Conservation (phyloP, 176 grass and related monocot species). For the Triticum aestivum region DNA sequence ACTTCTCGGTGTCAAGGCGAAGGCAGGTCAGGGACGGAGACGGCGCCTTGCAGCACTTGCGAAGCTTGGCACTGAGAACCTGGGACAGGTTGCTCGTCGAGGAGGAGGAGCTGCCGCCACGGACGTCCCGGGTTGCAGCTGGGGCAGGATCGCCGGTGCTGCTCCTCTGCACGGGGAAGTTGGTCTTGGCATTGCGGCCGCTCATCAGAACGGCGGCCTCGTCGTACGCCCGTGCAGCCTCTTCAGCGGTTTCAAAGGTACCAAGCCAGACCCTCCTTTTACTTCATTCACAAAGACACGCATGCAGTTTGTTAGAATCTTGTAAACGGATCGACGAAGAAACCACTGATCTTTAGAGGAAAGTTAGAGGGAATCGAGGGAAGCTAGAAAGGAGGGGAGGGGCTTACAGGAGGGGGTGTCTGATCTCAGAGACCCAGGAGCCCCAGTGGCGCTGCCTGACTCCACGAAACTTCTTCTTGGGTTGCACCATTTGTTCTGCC, state of each 20-base stretch:
- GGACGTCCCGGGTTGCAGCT: constrained; percentile 19
- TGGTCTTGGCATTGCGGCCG: constrained; percentile 95
- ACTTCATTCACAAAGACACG: constrained; percentile 56
- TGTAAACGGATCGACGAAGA: not conserved
- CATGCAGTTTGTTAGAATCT: constrained; percentile 33
- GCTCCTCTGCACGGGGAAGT: constrained; percentile 78
- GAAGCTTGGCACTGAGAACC: constrained; percentile 95
- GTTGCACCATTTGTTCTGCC: constrained; percentile 67
- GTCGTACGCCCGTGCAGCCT: constrained; percentile 90
- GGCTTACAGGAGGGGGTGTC: constrained; percentile 96
- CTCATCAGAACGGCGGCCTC: constrained; percentile 98
- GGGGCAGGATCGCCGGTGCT: constrained; percentile 30
- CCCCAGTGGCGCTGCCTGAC: constrained; percentile 99
- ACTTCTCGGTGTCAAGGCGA: constrained; percentile 89
- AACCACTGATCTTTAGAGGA: not conserved
- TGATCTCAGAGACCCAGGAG: constrained; percentile 99
- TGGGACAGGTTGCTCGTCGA: constrained; percentile 62
- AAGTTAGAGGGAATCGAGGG: not conserved
- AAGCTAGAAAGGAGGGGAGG: constrained; percentile 2
- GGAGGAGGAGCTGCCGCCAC: constrained; percentile 30
- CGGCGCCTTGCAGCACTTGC: constrained; percentile 85
- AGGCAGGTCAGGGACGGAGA: constrained; percentile 95
- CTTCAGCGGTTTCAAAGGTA: constrained; percentile 97
- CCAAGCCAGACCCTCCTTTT: constrained; percentile 99
- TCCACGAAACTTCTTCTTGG: constrained; percentile 98